phyloP scores from a whole-genome alignment of 2,329 filamentous ascomycete genomes.

The Microdochium bolleyi region DNA sequence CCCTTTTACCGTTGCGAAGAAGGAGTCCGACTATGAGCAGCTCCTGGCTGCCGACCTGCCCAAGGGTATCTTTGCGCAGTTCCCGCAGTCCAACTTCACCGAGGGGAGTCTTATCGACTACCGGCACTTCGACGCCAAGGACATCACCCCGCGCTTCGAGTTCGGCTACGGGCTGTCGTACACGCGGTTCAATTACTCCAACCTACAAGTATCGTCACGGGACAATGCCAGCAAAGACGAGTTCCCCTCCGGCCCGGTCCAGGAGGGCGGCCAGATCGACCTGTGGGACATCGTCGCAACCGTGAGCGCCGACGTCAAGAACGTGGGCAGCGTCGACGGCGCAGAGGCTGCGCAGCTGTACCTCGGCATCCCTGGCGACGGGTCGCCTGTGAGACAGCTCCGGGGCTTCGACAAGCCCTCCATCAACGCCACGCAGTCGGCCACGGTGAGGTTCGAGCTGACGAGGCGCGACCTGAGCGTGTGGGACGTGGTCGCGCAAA shows the following conservation, averaged over 20 bases:
- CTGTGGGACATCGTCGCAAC: conserved; percentile 37
- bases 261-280: conserved; percentile 34
- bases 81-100: conserved; percentile 42
- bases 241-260: conserved; percentile 29
- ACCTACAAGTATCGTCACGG: conserved; percentile 26
- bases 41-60: conserved; percentile 30
- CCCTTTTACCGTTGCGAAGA: conserved; percentile 52
- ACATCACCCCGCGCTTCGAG: conserved; percentile 42
- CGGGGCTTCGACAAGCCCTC: conserved; percentile 57
- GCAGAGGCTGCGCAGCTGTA: conserved; percentile 43
- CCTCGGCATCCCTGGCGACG: conserved; percentile 29
- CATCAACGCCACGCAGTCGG: conserved; percentile 34
- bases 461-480: conserved; percentile 58
- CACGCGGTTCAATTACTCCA: conserved; percentile 41
- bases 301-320: conserved; percentile 29
- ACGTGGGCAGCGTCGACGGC: conserved; percentile 31
- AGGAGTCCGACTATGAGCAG: conserved; percentile 45
- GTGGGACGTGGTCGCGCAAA: conserved; percentile 55
- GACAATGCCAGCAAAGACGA: conserved; percentile 16
- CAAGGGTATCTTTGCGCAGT: conserved; percentile 41
- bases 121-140: conserved; percentile 40
- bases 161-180: conserved; percentile 52
- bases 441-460: conserved; percentile 40
- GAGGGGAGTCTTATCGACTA: conserved; percentile 48
- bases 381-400: conserved; percentile 47